Evolutionary conservation across 495 filamentous ascomycete genomes (phyloP), one percentile per base, ranked within the genome.

Genomic region (Penicillium atrosanguineum): DNA sequence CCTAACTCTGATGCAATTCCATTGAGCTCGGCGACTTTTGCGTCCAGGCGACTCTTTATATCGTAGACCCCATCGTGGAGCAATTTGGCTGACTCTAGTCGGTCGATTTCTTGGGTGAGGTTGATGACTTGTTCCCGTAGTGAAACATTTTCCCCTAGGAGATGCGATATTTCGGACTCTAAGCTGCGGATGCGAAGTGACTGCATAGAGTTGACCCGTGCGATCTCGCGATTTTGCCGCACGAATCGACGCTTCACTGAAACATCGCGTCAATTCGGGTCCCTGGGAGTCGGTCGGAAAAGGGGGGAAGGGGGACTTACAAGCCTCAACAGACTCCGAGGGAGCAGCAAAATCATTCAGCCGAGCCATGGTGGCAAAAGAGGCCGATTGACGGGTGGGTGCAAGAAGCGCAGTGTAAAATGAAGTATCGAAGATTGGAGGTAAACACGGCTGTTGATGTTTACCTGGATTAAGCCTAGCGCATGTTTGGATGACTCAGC

Each of bases 221-320:
- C 91, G 53, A 98, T 91, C 61, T 97, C 94, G 52, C 91, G 85
- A 69, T 98, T 98, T 67, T 98, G 94, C 38, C 93, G 83, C 44
- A 96, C 74, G 64, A 94, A 95, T 64, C 88, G 83, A 58, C 89
- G 78, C 65, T 90, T 92, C 36, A 96, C 91, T 95, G 23, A 21
- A 52, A 46, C 46, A 45, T 34, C 34, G 48, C 20, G 47, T 56
- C 49, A 68, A 25, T 31, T 12, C 23, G 20, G 29, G 25, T 44
- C 15, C 57, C 16, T 46, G 9, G 16, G 25, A 19, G 19, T 18
- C 20, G 37, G 12, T 15, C 16, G 15, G 23, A 23, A 9, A 9
- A 1, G 23, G 23, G 41, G 8, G 8, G 21, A 20, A 18, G 25
- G 0, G 9, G 84, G 14, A 34, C 91, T 72, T 79, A 96, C 92